These are phyloP conservation scores for Phycomyces blakesleeanus DNA, from an alignment of 192 early-diverging fungal genomes.

Conservation along the genomic window DNA sequence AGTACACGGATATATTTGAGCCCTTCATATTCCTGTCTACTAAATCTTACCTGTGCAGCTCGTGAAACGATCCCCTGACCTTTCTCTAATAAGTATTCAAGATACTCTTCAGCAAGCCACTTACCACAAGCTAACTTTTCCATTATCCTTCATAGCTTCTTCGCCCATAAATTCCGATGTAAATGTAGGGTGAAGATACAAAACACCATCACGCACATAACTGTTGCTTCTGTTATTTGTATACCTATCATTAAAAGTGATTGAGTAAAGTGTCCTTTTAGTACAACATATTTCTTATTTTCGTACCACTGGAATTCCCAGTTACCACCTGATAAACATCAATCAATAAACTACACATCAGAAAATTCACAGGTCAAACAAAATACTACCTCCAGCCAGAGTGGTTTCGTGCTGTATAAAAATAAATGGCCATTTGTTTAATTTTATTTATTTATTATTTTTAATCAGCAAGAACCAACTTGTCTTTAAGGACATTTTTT, in stretches of 20 bases:
- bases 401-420: constrained; percentile 31
- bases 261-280: background rate
- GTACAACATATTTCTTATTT: background rate
- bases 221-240: constrained; percentile 54
- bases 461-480: constrained; percentile 7
- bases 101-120: too few relatives aligned
- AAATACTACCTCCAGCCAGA: constrained; percentile 22
- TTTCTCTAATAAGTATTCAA: background rate
- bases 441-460: too few relatives aligned
- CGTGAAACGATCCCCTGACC: constrained; percentile 10
- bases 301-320: constrained; percentile 26
- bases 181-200: constrained; percentile 59
- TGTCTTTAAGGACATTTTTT: background rate
- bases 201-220: constrained; percentile 52
- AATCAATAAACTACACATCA: background rate
- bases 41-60: constrained; percentile 24
- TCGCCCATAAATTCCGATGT: constrained; percentile 51
- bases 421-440: too few relatives aligned
- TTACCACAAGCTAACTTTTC: constrained; percentile 34
- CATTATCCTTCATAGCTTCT: constrained; percentile 35
- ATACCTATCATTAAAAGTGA: constrained; percentile 15
- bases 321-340: constrained; percentile 25
- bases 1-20: background rate
- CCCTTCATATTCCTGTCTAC: background rate
- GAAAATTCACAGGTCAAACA: background rate